Evolutionary conservation across 1,284 basidiomycete species (phyloP).

Genomic region (Naganishia cerealis): DNA sequence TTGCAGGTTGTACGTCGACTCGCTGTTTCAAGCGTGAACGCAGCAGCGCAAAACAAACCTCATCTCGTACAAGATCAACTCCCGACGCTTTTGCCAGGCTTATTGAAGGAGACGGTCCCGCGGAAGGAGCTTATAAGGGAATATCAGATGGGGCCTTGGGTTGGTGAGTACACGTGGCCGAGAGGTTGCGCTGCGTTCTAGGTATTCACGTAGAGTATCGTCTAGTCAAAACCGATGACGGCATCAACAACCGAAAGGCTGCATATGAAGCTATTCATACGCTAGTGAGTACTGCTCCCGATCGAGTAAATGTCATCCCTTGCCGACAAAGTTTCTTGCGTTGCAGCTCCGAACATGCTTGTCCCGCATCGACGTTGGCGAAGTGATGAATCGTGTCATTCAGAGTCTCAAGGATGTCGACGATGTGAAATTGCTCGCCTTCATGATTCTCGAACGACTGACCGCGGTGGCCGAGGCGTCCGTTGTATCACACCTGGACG

Average conservation of each 20-base stretch:
- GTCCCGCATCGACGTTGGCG: constrained; percentile 76
- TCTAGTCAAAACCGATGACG: constrained; percentile 51
- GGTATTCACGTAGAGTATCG: not conserved
- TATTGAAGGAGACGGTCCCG: constrained; percentile 81
- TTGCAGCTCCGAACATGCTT: constrained; percentile 82
- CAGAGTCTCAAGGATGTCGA: constrained; percentile 85
- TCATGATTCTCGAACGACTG: constrained; percentile 90
- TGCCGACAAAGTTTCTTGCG: not conserved
- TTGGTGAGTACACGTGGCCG: constrained; percentile 57
- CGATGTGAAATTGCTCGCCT: constrained; percentile 94
- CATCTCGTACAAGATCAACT: constrained; percentile 86
- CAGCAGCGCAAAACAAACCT: constrained; percentile 90
- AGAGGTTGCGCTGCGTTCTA: not conserved
- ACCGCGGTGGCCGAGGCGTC: constrained; percentile 78
- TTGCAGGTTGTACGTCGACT: constrained; percentile 77
- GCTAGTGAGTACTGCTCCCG: constrained; percentile 61
- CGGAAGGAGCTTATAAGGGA: constrained; percentile 81
- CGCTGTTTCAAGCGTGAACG: constrained; percentile 84
- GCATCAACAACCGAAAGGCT: constrained; percentile 67
- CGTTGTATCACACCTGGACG: constrained; percentile 80
- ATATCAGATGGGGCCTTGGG: constrained; percentile 98
- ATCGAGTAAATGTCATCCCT: not conserved
- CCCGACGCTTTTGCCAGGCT: constrained; percentile 68
- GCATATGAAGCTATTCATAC: constrained; percentile 98
- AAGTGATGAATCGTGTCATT: constrained; percentile 78